Percentiles rank a stretch among this genome's conserved stretches.
These are phyloP conservation scores for Purpureocillium lavendulum DNA, from an alignment of 2,329 filamentous ascomycete species.

Conservation along the genomic window DNA sequence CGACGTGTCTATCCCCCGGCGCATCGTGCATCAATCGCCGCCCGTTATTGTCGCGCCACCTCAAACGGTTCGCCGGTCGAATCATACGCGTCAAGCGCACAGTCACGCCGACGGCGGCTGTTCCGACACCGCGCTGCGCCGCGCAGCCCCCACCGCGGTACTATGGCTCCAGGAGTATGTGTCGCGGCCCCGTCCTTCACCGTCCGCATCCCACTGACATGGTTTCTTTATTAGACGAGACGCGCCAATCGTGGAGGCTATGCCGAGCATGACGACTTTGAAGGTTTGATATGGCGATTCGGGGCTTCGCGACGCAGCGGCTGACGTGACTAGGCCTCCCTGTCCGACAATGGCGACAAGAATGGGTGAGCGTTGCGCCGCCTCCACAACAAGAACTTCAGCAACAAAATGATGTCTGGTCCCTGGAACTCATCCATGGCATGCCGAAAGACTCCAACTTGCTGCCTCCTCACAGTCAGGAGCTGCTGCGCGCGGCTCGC, in stretches of 20 bases:
- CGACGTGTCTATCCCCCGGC: no score
- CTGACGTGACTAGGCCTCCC: slow-evolving; percentile 56
- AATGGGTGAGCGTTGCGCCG: slow-evolving; percentile 60
- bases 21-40: no score
- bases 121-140: not conserved
- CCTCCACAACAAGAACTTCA: slow-evolving; percentile 54
- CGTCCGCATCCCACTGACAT: slow-evolving; percentile 8
- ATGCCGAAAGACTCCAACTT: slow-evolving; percentile 84
- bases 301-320: no score
- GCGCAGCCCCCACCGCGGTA: slow-evolving; percentile 3
- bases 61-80: no score
- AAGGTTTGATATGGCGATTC: slow-evolving; percentile 31
- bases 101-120: not conserved
- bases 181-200: not conserved
- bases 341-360: slow-evolving; percentile 81
- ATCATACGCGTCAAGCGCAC: no score
- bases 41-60: no score
- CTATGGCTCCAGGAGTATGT: slow-evolving; percentile 33
- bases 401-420: slow-evolving; percentile 60
- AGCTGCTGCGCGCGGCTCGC: slow-evolving; percentile 72
- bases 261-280: slow-evolving; percentile 54
- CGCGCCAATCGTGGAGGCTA: slow-evolving; percentile 48
- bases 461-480: slow-evolving; percentile 70
- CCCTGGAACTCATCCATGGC: slow-evolving; percentile 62
- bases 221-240: slow-evolving; percentile 34